phyloP scores from a whole-genome alignment of 2,329 filamentous ascomycete genomes.

The Xylariales sp. region DNA sequence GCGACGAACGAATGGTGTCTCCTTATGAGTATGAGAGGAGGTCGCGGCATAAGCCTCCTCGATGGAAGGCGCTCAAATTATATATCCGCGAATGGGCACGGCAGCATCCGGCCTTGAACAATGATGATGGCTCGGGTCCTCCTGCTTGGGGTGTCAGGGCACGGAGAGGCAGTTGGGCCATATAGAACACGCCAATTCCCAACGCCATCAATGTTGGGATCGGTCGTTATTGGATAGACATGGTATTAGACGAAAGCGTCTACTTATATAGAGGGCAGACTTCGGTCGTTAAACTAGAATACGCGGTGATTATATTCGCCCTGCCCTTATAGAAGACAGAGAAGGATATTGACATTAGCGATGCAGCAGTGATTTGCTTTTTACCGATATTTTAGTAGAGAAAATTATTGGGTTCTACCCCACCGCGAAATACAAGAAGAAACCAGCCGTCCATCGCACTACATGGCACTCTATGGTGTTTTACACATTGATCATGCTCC shows the following conservation, averaged over 20 bases:
- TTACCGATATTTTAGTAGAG: background rate
- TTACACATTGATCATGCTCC: background rate
- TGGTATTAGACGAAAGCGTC: slow-evolving; percentile 22
- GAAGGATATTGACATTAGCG: slow-evolving; percentile 24
- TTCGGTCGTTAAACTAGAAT: slow-evolving; percentile 12
- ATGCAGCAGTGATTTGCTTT: slow-evolving; percentile 13
- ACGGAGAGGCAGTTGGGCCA: slow-evolving; percentile 78
- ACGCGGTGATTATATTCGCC: slow-evolving; percentile 8
- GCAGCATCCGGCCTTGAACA: slow-evolving; percentile 80
- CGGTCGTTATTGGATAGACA: slow-evolving; percentile 26
- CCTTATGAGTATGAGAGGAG: slow-evolving; percentile 62
- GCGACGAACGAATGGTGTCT: slow-evolving; percentile 45
- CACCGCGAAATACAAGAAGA: background rate
- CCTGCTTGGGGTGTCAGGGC: slow-evolving; percentile 76
- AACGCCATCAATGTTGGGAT: slow-evolving; percentile 18
- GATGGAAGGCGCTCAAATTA: slow-evolving; percentile 84
- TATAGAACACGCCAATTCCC: slow-evolving; percentile 54
- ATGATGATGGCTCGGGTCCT: slow-evolving; percentile 68
- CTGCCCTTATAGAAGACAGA: slow-evolving; percentile 8
- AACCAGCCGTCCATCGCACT: background rate
- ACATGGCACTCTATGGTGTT: slow-evolving; percentile 3
- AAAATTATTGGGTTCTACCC: background rate
- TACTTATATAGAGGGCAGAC: slow-evolving; percentile 19
- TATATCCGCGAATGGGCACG: slow-evolving; percentile 93
- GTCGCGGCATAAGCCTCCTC: slow-evolving; percentile 58